phyloP scores from a whole-genome alignment of 257 asterid genomes.

The Solanum stenotomum region DNA sequence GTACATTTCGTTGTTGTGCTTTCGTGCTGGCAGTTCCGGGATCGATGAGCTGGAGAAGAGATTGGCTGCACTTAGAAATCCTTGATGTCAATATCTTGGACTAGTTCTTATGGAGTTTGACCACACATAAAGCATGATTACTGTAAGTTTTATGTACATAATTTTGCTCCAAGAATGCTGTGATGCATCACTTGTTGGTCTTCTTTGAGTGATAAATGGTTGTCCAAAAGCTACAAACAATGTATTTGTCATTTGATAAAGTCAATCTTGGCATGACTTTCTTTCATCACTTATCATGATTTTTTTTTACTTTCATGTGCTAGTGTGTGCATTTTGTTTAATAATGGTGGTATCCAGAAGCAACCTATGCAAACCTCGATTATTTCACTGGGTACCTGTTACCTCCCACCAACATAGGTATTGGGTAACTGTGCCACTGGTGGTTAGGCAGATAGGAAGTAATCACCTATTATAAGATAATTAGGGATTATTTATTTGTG shows the following conservation, averaged over 20 bases:
- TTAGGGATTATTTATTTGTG: background rate
- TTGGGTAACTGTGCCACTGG: background rate
- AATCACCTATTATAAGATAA: background rate
- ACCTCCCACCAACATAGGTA: background rate
- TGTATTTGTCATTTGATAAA: background rate
- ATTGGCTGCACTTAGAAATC: conserved; percentile 78
- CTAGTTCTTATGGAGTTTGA: background rate
- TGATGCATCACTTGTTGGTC: background rate
- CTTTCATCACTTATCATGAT: background rate
- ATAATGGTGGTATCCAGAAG: too few relatives aligned
- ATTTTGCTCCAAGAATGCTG: background rate
- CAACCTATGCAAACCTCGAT: background rate
- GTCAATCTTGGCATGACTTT: background rate
- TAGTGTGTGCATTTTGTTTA: background rate
- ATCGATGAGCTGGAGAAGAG: conserved; percentile 71
- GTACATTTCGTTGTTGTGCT: too few relatives aligned
- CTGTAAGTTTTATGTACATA: background rate
- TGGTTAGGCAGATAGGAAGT: background rate
- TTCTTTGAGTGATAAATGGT: background rate
- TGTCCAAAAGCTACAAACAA: background rate
- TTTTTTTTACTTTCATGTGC: background rate
- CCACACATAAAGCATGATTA: background rate
- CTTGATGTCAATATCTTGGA: conserved; percentile 10
- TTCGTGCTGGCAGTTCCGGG: conserved; percentile 37
- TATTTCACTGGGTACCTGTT: background rate